Base-by-base conservation (phyloP, 768 basidiomycete species). In the Termitomyces heimii region DNA sequence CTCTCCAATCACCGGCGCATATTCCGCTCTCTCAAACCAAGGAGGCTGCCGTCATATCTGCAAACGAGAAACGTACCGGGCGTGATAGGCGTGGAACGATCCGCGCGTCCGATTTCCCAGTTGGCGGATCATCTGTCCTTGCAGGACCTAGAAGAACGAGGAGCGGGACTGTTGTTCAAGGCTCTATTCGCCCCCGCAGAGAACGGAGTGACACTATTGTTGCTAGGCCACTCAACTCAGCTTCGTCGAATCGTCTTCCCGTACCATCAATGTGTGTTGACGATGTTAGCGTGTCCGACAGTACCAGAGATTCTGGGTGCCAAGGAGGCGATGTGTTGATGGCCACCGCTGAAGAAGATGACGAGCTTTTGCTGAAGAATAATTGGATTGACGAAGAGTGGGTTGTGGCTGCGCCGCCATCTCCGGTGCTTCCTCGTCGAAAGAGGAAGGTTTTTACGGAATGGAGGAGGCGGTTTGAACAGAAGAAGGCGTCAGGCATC, bases 21-120 rank as follows among this genome's bases (percentile, higher is more conserved):
- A 62, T 62, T 5, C 61, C 61, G 22, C 59, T 60, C 26, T 29
- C 39, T 28, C 55, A 61, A 34, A 20, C 24, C 3, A 60, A 55
- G 24, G 26, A 51, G 20, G 10, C 20, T n/a, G 7, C 37, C 24
- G 46, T 31, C 26, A 57, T 53, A 39, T 9, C 53, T 46, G 22
- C 13, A 12, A 51, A 31, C 20, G 43, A 58, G 9, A 64, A 63
- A 37, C 49, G 44, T 35, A 43, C 68, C 55, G 61, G 70, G 55
- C 60, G 69, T 43, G 65, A 69, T 59, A 77, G 81, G 18, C 80
- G 73, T 26, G 79, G 73, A 59, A 83, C 77, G 53, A 82, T 76
- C 64, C 80, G 74, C 52, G 80, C 75, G 49, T 82, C 75, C n/a
- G 78, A 79, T 60, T 75, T 71, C 48, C 20, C 60, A 34, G 71